A percentile compares a stretch with the other conserved stretches of the same genome.
Evolutionary conservation across 306 rosid genomes (phyloP).

Genomic region (Pyrus bretschneideri): DNA sequence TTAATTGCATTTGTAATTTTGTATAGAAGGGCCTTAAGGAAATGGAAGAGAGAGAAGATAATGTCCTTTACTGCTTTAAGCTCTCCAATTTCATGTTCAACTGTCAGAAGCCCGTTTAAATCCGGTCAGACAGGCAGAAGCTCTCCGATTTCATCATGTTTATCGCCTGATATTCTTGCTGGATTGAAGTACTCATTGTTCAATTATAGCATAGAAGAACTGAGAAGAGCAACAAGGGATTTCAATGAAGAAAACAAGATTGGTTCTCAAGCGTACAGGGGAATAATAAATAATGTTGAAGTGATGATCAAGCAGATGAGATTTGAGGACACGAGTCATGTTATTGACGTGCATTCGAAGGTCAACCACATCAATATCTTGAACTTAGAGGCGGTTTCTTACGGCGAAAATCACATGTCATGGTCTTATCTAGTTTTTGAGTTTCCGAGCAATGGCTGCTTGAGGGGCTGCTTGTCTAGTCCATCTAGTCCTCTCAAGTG

Average conservation of each 20-base stretch:
- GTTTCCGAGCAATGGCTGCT: conserved; percentile 50
- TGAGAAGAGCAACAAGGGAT: conserved; percentile 39
- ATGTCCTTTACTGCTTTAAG: conserved; percentile 27
- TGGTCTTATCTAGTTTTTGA: conserved; percentile 60
- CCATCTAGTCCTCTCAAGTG: conserved; percentile 30
- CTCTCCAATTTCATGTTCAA: conserved; percentile 24
- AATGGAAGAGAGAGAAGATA: conserved; percentile 25
- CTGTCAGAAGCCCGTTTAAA: conserved; percentile 24
- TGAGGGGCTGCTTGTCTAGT: conserved; percentile 46
- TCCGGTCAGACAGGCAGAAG: conserved; percentile 14
- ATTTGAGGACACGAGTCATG: conserved; percentile 36
- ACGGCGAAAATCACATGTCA: conserved; percentile 34
- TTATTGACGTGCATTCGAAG: conserved; percentile 57
- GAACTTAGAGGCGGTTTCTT: conserved; percentile 54
- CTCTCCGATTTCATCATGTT: conserved; percentile 31
- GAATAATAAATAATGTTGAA: conserved; percentile 30
- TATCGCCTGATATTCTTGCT: conserved; percentile 58
- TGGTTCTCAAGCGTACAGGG: conserved; percentile 31
- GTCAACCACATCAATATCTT: conserved; percentile 64
- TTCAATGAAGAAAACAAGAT: conserved; percentile 51
- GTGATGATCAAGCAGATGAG: conserved; percentile 58
- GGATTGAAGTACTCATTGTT: conserved; percentile 51
- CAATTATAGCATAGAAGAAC: conserved; percentile 45
- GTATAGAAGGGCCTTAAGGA: conserved; percentile 30
- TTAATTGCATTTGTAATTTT: conserved; percentile 34